These are phyloP conservation scores for Wickerhamomyces alni DNA, from an alignment of 805 yeast species.

Conservation along the genomic window DNA sequence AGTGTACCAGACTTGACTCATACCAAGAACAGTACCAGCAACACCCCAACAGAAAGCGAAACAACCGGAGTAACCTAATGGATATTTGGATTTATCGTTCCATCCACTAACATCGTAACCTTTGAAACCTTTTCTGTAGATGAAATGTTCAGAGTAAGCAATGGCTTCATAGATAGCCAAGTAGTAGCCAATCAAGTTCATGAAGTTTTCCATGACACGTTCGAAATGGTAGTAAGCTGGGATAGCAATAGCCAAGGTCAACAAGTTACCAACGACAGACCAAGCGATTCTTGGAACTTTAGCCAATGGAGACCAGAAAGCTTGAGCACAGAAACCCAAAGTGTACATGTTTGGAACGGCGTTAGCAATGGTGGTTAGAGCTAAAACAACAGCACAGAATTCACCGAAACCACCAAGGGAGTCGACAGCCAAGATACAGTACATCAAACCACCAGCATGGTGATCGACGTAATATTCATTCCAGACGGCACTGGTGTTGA, in stretches of 20 bases:
- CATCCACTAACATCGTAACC: constrained; percentile 62
- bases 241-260: constrained; percentile 79
- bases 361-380: constrained; percentile 86
- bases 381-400: constrained; percentile 79
- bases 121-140: constrained; percentile 58
- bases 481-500: constrained; percentile 39
- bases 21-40: constrained; percentile 82
- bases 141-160: constrained; percentile 71
- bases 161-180: constrained; percentile 79
- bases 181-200: constrained; percentile 90
- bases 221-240: constrained; percentile 79
- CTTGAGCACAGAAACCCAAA: constrained; percentile 79
- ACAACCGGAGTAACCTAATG: constrained; percentile 74
- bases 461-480: constrained; percentile 41
- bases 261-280: constrained; percentile 71
- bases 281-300: constrained; percentile 78
- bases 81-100: constrained; percentile 51
- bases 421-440: constrained; percentile 68
- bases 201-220: constrained; percentile 72
- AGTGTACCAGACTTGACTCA: constrained; percentile 78
- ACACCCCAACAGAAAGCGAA: constrained; percentile 77
- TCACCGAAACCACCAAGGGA: constrained; percentile 86
- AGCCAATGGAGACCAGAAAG: constrained; percentile 69
- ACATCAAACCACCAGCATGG: constrained; percentile 78
- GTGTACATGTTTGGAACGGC: constrained; percentile 94